Evolutionary conservation across 257 asterid genomes (phyloP).

Genomic region (Lantana camara): DNA sequence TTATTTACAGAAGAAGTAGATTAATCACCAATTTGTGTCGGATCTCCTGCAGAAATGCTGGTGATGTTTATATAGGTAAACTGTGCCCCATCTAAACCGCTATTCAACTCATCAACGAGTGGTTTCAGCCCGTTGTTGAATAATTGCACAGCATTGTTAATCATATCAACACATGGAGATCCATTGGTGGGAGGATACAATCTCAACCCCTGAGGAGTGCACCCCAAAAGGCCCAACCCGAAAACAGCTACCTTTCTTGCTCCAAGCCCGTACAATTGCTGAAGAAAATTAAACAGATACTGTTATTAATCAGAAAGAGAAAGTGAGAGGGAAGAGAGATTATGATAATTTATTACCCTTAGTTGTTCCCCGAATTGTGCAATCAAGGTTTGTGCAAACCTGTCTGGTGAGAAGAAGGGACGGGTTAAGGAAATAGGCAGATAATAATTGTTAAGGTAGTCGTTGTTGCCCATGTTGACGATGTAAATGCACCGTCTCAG

Average conservation of each 20-base stretch:
- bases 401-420: slow-evolving; percentile 30
- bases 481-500: slow-evolving; percentile 48
- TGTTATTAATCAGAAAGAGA: neutral
- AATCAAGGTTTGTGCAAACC: slow-evolving; percentile 44
- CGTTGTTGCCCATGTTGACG: slow-evolving; percentile 62
- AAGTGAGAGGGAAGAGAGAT: no score
- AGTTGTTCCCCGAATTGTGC: slow-evolving; percentile 25
- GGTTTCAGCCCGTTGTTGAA: slow-evolving; percentile 38
- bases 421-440: slow-evolving; percentile 30
- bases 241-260: slow-evolving; percentile 56
- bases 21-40: slow-evolving; percentile 39
- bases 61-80: slow-evolving; percentile 49
- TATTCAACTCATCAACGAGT: slow-evolving; percentile 45
- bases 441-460: slow-evolving; percentile 60
- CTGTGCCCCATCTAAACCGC: slow-evolving; percentile 27
- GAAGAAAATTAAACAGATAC: neutral
- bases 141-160: slow-evolving; percentile 32
- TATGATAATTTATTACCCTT: slow-evolving; percentile 15
- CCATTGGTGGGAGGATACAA: slow-evolving; percentile 35
- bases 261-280: slow-evolving; percentile 47
- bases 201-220: slow-evolving; percentile 35
- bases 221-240: slow-evolving; percentile 53
- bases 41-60: slow-evolving; percentile 36
- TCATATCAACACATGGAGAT: slow-evolving; percentile 41
- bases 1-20: no score